These are phyloP conservation scores for Ogataea sp. DNA, from an alignment of 805 yeast genomes.

Conservation along the genomic window DNA sequence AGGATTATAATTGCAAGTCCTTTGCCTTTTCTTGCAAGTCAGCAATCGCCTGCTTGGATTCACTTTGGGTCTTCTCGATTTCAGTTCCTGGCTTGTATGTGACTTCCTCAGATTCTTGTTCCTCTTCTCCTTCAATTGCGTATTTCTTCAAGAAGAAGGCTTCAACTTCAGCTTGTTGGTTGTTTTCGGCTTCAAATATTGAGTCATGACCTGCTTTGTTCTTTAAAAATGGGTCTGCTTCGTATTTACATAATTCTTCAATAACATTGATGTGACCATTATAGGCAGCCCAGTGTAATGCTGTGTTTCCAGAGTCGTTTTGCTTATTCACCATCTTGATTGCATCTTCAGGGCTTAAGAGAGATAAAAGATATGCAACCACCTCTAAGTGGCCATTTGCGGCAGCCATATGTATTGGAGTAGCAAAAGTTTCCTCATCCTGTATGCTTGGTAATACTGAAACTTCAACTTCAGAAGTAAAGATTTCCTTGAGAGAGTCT, in stretches of 20 bases:
- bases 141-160: constrained; percentile 67
- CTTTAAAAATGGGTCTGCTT: constrained; percentile 75
- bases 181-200: constrained; percentile 82
- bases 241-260: constrained; percentile 60
- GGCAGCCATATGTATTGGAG: constrained; percentile 91
- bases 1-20: constrained; percentile 19
- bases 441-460: constrained; percentile 34
- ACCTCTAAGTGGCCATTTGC: constrained; percentile 85
- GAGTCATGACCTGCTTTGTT: constrained; percentile 76
- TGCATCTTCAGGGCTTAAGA: constrained; percentile 38
- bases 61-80: constrained; percentile 39
- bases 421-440: constrained; percentile 58
- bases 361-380: constrained; percentile 48
- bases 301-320: constrained; percentile 86
- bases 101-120: constrained; percentile 20
- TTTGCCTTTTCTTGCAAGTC: constrained; percentile 21
- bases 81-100: constrained; percentile 41
- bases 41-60: constrained; percentile 32
- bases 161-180: constrained; percentile 67
- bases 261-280: constrained; percentile 78
- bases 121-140: constrained; percentile 56
- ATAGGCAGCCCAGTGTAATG: constrained; percentile 93
- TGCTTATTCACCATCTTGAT: constrained; percentile 36
- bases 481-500: constrained; percentile 62
- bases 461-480: constrained; percentile 46